Conservation (phyloP, 768 basidiomycete genomes). For the Neoboletus brunneissimus region DNA sequence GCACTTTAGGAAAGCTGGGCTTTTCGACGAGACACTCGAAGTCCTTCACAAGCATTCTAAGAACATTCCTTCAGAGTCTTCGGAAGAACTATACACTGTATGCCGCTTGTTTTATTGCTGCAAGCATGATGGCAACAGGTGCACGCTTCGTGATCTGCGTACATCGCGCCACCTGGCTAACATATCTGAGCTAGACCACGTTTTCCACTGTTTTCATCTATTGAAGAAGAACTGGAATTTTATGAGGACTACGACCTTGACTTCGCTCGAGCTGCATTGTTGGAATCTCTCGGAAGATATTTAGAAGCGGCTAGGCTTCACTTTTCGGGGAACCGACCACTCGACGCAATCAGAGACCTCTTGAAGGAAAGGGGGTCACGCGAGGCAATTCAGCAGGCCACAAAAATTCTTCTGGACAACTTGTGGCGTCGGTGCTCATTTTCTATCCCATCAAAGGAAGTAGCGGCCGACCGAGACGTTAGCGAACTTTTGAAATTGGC, state of each 20-base stretch:
- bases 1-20: constrained; percentile 46
- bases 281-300: constrained; percentile 45
- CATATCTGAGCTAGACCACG: constrained; percentile 37
- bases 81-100: constrained; percentile 38
- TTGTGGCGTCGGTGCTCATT: constrained; percentile 49
- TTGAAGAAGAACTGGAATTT: constrained; percentile 58
- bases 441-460: constrained; percentile 21
- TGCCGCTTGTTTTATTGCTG: constrained; percentile 48
- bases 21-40: constrained; percentile 52
- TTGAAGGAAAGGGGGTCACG: constrained; percentile 32
- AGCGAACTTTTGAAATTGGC: constrained; percentile 27
- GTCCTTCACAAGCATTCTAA: constrained; percentile 39
- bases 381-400: constrained; percentile 35
- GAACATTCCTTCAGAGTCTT: constrained; percentile 33
- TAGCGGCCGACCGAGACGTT: not conserved
- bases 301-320: constrained; percentile 53
- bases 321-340: constrained; percentile 42
- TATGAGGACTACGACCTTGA: constrained; percentile 33
- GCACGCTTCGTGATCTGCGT: constrained; percentile 2
- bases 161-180: not conserved
- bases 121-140: constrained; percentile 19
- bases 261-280: constrained; percentile 43
- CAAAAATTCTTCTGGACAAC: constrained; percentile 38
- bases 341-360: constrained; percentile 48
- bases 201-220: constrained; percentile 46